Percentiles rank a stretch among this genome's conserved stretches.
These are phyloP conservation scores for Leccinellum luteum DNA, from an alignment of 768 basidiomycete species.

Conservation along the genomic window DNA sequence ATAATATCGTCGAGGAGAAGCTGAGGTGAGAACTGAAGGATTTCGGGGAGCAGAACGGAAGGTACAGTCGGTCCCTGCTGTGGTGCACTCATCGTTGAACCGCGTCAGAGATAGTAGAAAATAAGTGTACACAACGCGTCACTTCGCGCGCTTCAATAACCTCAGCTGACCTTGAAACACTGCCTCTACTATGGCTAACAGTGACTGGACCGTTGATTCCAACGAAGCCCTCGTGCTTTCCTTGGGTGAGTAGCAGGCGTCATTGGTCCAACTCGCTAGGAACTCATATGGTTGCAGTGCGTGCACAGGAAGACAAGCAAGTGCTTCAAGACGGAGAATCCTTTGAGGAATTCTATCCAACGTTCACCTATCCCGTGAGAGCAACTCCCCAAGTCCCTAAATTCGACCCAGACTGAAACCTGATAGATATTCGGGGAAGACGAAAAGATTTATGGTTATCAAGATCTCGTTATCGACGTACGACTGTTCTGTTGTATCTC, in stretches of 20 bases:
- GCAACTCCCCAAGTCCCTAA: neutral
- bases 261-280: neutral
- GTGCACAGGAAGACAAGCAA: slow-evolving; percentile 64
- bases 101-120: slow-evolving; percentile 6
- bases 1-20: slow-evolving; percentile 84
- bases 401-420: slow-evolving; percentile 3
- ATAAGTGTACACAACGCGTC: slow-evolving; percentile 31
- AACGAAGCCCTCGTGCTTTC: slow-evolving; percentile 75
- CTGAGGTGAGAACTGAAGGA: slow-evolving; percentile 82
- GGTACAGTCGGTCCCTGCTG: slow-evolving; percentile 29
- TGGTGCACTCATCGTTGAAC: slow-evolving; percentile 29
- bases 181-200: slow-evolving; percentile 20
- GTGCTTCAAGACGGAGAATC: slow-evolving; percentile 53
- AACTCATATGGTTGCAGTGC: slow-evolving; percentile 44
- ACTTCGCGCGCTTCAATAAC: no score
- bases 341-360: slow-evolving; percentile 72
- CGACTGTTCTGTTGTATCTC: slow-evolving; percentile 23
- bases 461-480: slow-evolving; percentile 80
- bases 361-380: slow-evolving; percentile 91
- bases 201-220: slow-evolving; percentile 76
- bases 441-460: slow-evolving; percentile 94
- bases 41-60: slow-evolving; percentile 38
- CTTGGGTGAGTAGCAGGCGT: slow-evolving; percentile 48
- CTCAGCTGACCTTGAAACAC: neutral
- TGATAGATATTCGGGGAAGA: slow-evolving; percentile 90